Base-by-base conservation (phyloP, 2,329 filamentous ascomycete species). In the Colletotrichum sp. region DNA sequence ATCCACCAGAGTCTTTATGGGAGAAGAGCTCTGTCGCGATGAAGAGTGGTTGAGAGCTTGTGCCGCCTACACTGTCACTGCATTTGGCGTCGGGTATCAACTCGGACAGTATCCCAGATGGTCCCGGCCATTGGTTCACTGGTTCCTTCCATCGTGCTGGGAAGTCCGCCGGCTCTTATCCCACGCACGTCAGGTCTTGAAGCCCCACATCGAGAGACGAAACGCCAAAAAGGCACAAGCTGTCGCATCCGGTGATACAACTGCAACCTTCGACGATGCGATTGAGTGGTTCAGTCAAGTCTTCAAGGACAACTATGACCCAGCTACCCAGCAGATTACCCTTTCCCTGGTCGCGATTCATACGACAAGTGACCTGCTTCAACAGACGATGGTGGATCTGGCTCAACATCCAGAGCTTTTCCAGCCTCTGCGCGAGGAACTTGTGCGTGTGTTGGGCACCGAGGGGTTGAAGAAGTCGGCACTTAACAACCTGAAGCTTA, bases 271-370 rank as follows among this genome's bases (percentile, higher is more conserved):
- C 63, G 69, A 79, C 39, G 80, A 81, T 30, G 48, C 75, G 9
- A 78, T 81, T 24, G 78, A 79, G 14, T 81, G 79, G 79, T 76
- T 34, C 14, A 55, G 52, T 14, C 10, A 57, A 48, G 39, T 66
- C 18, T 63, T 14, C 34, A 34, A 36, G 21, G 14, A 26, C 2
- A 63, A 71, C 2, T 77, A 75, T 7, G 77, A 79, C 39, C 70
- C 77, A 4, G 77, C 72, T 0, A 57, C 59, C 2, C 43, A 60
- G 13, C 79, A 81, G 16, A 74, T 81, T 1, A 67, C 77, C 2
- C 68, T 81, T 3, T 77, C 79, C 1, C 65, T 80, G 4, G 80
- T 73, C 3, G 79, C 81, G 13, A 79, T 81, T 3, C 78, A 80
- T 21, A 81, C 76, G 8, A 81, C 78, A 6, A 78, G 68, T 12